These are phyloP conservation scores for Lotmaria passim DNA, from an alignment of 208 protist genomes.

Conservation along the genomic window DNA sequence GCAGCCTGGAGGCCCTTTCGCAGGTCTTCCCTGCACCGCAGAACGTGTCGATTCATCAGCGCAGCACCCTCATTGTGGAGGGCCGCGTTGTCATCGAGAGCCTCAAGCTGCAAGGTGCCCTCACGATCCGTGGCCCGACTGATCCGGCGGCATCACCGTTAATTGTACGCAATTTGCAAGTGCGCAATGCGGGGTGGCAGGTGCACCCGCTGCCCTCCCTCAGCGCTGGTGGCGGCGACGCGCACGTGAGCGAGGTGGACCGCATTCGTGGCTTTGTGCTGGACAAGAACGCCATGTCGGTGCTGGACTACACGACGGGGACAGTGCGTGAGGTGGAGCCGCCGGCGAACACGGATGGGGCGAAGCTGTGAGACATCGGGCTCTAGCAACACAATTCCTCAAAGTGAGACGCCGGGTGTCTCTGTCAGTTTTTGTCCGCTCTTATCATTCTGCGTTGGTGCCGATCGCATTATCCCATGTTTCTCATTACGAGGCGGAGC, in stretches of 20 bases:
- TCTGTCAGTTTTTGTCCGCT: too few relatives aligned
- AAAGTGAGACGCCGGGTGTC: too few relatives aligned
- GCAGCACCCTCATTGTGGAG: slow-evolving; percentile 78
- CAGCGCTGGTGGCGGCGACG: slow-evolving; percentile 1
- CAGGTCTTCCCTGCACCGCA: slow-evolving; percentile 63
- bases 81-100: slow-evolving; percentile 77
- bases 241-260: slow-evolving; percentile 43
- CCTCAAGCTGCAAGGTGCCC: slow-evolving; percentile 66
- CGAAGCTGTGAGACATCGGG: slow-evolving; percentile 31
- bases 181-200: slow-evolving; percentile 63
- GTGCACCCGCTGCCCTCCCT: slow-evolving; percentile 32
- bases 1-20: slow-evolving; percentile 38
- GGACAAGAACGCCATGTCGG: slow-evolving; percentile 39
- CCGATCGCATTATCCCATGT: too few relatives aligned
- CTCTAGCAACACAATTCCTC: too few relatives aligned
- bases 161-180: slow-evolving; percentile 45
- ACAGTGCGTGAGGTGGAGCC: not conserved
- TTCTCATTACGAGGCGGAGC: too few relatives aligned
- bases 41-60: slow-evolving; percentile 49
- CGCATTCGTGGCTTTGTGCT: slow-evolving; percentile 86
- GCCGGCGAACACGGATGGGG: slow-evolving; percentile 6
- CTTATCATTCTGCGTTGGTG: too few relatives aligned
- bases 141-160: slow-evolving; percentile 37
- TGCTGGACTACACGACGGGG: slow-evolving; percentile 26
- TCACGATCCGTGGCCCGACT: slow-evolving; percentile 61